Evolutionary conservation across 2,329 filamentous ascomycete genomes (phyloP), one percentile per base, ranked within the genome.

Genomic region (Sordariomycetes sp.): DNA sequence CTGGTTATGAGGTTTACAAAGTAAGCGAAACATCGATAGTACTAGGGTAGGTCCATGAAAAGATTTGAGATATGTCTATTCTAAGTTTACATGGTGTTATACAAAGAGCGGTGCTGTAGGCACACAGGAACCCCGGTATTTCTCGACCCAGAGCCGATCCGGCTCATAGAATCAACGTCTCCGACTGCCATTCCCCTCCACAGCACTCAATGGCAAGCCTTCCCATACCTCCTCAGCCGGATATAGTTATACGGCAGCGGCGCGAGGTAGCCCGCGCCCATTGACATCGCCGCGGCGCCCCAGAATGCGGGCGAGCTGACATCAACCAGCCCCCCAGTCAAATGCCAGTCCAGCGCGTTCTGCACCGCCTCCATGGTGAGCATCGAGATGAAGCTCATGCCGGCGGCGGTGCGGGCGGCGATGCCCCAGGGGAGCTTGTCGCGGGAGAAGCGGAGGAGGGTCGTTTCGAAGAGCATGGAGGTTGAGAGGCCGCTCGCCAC

Each of bases 311-410:
- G 73, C 28, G 74, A 72, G 1, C 72, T 68, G 12, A 81, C 64
- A 0, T 69, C 66, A 1, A 81, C 73, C 1, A 71, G 62, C 0
- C 78, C 79, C 0, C 78, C 76, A 0, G 78, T 82, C 0, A 82
- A 66, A 58, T 77, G 72, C 58, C 76, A 81, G 59, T 82, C 79
- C 3, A 82, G 78, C 0, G 68, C 59, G 60, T 82, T 82, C 61
- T 81, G 74, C 0, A 74, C 77, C 2, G 70, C 60, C 62, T 82
- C 79, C 79, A 82, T 82, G 0, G 78, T 76, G 1, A 80, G 10
- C 79, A 82, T 82, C 0, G 78, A 81, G 10, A 81, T 74, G 53
- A 80, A 65, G 58, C 79, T 81, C 79, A 82, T 82, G 1, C 79
- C 79, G 24, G 75, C 73, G 0, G 79, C 79, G 0, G 79, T 81